These are phyloP conservation scores for Fusarium camptoceras DNA, from an alignment of 2,329 filamentous ascomycete species.

Conservation along the genomic window DNA sequence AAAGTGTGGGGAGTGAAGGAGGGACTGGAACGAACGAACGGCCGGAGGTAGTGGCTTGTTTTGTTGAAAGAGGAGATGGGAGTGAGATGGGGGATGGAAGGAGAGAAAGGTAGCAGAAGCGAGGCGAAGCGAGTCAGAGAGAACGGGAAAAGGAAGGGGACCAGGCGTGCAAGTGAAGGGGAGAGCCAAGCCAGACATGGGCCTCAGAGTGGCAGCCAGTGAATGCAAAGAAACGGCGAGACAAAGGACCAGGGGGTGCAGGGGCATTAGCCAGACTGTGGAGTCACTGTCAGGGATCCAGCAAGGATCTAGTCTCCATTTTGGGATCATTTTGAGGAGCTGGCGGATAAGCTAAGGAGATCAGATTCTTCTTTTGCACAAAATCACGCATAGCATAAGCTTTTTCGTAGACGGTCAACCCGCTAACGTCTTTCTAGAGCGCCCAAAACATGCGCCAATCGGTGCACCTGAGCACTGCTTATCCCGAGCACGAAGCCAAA, in stretches of 20 bases:
- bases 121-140: constrained; percentile 44
- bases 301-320: constrained; percentile 35
- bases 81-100: constrained; percentile 40
- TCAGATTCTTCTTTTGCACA: constrained; percentile 32
- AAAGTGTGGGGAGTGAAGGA: constrained; percentile 51
- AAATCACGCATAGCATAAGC: constrained; percentile 28
- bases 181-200: constrained; percentile 24
- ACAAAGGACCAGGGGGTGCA: constrained; percentile 33
- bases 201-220: constrained; percentile 28
- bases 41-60: constrained; percentile 54
- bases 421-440: constrained; percentile 17
- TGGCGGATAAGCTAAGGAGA: constrained; percentile 20
- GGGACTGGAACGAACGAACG: constrained; percentile 56
- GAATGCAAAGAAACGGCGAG: constrained; percentile 19
- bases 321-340: constrained; percentile 24
- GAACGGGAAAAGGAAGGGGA: constrained; percentile 42
- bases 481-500: background rate
- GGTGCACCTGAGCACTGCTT: background rate
- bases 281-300: constrained; percentile 20
- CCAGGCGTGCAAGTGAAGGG: constrained; percentile 34
- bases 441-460: constrained; percentile 16
- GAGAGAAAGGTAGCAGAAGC: constrained; percentile 39
- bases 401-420: background rate
- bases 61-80: constrained; percentile 56
- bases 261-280: constrained; percentile 21